phyloP scores from a whole-genome alignment of 768 basidiomycete species.

The Lactarius trivialis region DNA sequence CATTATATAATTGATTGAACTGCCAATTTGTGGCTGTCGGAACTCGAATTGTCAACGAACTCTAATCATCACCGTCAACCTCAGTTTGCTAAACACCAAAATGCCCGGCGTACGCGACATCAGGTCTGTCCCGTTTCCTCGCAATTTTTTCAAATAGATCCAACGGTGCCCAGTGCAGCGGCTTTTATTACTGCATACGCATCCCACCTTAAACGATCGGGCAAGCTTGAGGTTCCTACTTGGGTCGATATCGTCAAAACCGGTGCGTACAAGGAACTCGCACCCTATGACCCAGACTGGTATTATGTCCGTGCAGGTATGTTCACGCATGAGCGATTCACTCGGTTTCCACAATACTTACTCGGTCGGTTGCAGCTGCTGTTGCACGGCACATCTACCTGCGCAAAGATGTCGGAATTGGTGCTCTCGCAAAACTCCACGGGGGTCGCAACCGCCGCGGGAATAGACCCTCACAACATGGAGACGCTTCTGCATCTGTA shows the following conservation, averaged over 20 bases:
- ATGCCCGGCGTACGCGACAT: slow-evolving; percentile 46
- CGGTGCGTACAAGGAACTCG: slow-evolving; percentile 94
- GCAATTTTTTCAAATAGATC: neutral
- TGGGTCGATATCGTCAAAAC: slow-evolving; percentile 99
- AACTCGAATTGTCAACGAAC: slow-evolving; percentile 11
- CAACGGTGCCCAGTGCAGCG: slow-evolving; percentile 58
- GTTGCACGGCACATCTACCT: slow-evolving; percentile 99
- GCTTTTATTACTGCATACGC: slow-evolving; percentile 92
- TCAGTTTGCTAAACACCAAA: slow-evolving; percentile 25
- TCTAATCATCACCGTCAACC: slow-evolving; percentile 17
- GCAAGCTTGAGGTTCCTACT: slow-evolving; percentile 97
- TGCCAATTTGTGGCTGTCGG: slow-evolving; percentile 22
- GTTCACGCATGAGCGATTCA: slow-evolving; percentile 27
- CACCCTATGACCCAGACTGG: slow-evolving; percentile 99
- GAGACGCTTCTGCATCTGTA: slow-evolving; percentile 75
- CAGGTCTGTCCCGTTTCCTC: slow-evolving; percentile 30
- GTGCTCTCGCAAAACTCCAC: slow-evolving; percentile 91
- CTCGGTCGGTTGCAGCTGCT: slow-evolving; percentile 62
- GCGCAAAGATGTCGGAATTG: slow-evolving; percentile 93
- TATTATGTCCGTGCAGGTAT: slow-evolving; percentile 97
- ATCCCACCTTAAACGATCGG: slow-evolving; percentile 94
- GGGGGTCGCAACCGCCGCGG: slow-evolving; percentile 94
- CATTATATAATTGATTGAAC: slow-evolving; percentile 18
- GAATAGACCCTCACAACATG: slow-evolving; percentile 94
- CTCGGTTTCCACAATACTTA: neutral